Evolutionary conservation across 2,329 filamentous ascomycete species (phyloP), one percentile per base, ranked within the genome.

Genomic region (Curvularia sp.): DNA sequence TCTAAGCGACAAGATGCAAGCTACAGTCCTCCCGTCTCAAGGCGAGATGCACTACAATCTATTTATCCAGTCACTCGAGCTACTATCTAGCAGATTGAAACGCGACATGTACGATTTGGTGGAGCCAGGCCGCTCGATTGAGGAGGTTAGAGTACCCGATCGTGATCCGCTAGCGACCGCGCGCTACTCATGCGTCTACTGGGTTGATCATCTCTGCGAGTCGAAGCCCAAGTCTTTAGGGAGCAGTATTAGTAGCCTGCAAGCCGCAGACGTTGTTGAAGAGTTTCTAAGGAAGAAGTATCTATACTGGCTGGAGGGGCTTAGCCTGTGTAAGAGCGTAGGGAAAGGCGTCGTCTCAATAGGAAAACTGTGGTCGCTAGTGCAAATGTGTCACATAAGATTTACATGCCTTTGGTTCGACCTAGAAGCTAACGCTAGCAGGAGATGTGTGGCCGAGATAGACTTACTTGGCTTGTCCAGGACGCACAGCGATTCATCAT

Each of bases 181-280:
- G 21, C 64, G 57, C 23, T 68, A 67, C 45, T 68, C 71, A 4
- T 77, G 71, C 54, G 52, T 76, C 41, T 73, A 72, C 56, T 78
- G 75, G 77, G 55, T 70, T 23, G 64, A 73, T 38, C 74, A 78
- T 63, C 60, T 77, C 12, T 70, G 53, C 50, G 67, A 66, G 32
- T 61, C 23, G 45, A 50, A 50, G 4, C 36, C 45, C 13, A 49
- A 13, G 10, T 38, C 28, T 55, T 30, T 7, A 2, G 19, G 6
- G 5, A 23, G 5, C 15, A n/a, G 19, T 3, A 10, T 9, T 19
- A 9, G 6, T 3, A 12, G 6, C 19, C 18, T 41, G 38, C 38
- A 21, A 41, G 38, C 21, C 7, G 4, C 10, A 10, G 12, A 21
- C 27, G 27, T 28, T 21, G 43, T 30, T 6, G 27, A 46, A 19